Conservation (phyloP, 208 protist species). For the Trypanosoma cruzi region DNA sequence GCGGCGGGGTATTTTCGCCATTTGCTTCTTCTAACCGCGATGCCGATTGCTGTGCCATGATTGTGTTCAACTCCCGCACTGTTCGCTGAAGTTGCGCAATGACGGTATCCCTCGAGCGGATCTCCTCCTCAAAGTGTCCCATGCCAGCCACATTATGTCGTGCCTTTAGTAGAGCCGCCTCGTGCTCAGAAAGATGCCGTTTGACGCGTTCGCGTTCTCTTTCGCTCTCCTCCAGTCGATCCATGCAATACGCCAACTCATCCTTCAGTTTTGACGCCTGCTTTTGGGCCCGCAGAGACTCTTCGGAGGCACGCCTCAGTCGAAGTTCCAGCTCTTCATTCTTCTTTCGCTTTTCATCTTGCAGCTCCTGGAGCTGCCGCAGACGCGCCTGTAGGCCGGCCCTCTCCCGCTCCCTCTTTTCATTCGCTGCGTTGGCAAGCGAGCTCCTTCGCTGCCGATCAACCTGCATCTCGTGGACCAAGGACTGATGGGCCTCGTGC, state of each 20-base stretch:
- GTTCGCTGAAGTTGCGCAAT: constrained; percentile 10
- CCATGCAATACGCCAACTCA: constrained; percentile 12
- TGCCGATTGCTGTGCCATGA: neutral
- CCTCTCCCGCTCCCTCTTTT: constrained; percentile 6
- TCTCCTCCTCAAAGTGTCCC: constrained; percentile 11
- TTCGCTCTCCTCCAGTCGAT: constrained; percentile 16
- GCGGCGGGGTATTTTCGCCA: neutral
- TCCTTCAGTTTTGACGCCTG: neutral
- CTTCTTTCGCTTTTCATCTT: neutral
- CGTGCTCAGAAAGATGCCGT: constrained; percentile 14
- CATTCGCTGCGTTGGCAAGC: neutral
- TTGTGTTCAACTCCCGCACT: constrained; percentile 10
- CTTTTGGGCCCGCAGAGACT: neutral
- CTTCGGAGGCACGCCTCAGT: constrained; percentile 1
- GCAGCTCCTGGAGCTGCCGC: constrained; percentile 5
- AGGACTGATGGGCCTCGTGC: constrained; percentile 9
- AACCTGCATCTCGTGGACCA: neutral
- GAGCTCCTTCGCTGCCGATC: neutral
- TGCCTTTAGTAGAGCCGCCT: constrained; percentile 7
- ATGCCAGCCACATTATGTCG: neutral
- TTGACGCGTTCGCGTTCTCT: neutral
- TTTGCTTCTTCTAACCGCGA: neutral
- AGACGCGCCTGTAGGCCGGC: neutral
- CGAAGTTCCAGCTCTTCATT: neutral
- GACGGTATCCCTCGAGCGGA: constrained; percentile 12